phyloP scores from a whole-genome alignment of 257 asterid genomes.

The Przewalskia tangutica region DNA sequence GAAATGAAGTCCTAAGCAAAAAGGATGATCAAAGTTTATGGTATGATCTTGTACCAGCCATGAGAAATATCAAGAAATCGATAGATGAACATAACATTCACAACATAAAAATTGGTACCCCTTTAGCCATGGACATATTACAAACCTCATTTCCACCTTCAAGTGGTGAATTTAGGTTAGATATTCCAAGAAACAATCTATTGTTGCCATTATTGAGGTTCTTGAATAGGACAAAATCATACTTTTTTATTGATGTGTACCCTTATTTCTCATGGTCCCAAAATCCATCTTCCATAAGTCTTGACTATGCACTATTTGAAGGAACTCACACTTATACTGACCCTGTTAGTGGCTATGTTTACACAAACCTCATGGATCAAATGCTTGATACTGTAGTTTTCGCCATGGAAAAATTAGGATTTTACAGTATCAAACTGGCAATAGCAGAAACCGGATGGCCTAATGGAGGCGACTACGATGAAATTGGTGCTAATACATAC shows the following conservation, averaged over 20 bases:
- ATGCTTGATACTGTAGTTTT: slow-evolving; percentile 55
- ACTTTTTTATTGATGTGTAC: slow-evolving; percentile 49
- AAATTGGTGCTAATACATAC: slow-evolving; percentile 48
- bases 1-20: slow-evolving; percentile 57
- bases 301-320: slow-evolving; percentile 42
- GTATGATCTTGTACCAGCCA: slow-evolving; percentile 62
- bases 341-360: slow-evolving; percentile 36
- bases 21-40: slow-evolving; percentile 21
- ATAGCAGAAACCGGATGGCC: slow-evolving; percentile 89
- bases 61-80: slow-evolving; percentile 34
- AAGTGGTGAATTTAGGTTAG: slow-evolving; percentile 42
- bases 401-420: slow-evolving; percentile 55
- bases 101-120: slow-evolving; percentile 65
- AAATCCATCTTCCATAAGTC: slow-evolving; percentile 23
- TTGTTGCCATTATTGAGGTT: slow-evolving; percentile 38
- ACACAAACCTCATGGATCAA: slow-evolving; percentile 56
- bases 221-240: slow-evolving; percentile 40
- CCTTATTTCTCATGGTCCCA: slow-evolving; percentile 56
- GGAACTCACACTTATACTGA: slow-evolving; percentile 28
- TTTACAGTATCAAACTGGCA: slow-evolving; percentile 19
- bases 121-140: slow-evolving; percentile 59
- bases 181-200: slow-evolving; percentile 24
- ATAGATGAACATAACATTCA: slow-evolving; percentile 28
- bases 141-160: slow-evolving; percentile 63
- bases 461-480: slow-evolving; percentile 58